phyloP scores from a whole-genome alignment of 129 eudicot species.

The Centrapalus pauciflorus region DNA sequence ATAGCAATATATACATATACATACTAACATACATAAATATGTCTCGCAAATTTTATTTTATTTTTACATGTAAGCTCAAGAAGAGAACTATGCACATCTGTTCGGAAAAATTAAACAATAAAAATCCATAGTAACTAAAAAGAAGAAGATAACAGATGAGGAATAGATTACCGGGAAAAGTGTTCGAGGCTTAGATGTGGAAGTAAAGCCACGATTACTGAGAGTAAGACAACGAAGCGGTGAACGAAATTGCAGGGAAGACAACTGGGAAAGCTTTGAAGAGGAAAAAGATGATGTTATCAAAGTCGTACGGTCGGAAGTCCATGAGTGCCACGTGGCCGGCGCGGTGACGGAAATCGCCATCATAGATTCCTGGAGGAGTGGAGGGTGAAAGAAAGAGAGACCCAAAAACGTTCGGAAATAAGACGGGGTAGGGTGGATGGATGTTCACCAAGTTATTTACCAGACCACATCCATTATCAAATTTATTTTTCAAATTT shows the following conservation, averaged over 20 bases:
- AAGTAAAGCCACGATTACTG: constrained; percentile 10
- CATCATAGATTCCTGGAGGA: constrained; percentile 35
- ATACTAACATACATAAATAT: too few relatives aligned
- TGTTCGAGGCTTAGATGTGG: constrained; percentile 25
- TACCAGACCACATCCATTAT: too few relatives aligned
- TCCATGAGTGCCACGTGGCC: constrained; percentile 13
- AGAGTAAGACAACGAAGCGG: constrained; percentile 20
- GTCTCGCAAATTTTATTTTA: too few relatives aligned
- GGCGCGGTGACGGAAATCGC: constrained; percentile 46
- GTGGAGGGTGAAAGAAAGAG: constrained; percentile 3
- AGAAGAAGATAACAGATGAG: not conserved
- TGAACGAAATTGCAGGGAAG: constrained; percentile 33
- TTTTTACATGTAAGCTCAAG: not conserved
- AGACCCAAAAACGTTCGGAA: not conserved
- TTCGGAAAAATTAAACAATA: not conserved
- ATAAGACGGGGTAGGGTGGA: too few relatives aligned
- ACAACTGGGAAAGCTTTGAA: constrained; percentile 21
- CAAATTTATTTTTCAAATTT: too few relatives aligned
- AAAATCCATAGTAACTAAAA: not conserved
- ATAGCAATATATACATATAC: too few relatives aligned
- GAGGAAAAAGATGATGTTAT: constrained; percentile 23
- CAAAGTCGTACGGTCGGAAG: not conserved
- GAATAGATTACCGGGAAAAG: constrained; percentile 32
- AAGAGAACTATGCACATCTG: not conserved
- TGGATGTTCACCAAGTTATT: too few relatives aligned